phyloP scores from a whole-genome alignment of 1,139 yeast species.

The Nakaseomyces glabratus region DNA sequence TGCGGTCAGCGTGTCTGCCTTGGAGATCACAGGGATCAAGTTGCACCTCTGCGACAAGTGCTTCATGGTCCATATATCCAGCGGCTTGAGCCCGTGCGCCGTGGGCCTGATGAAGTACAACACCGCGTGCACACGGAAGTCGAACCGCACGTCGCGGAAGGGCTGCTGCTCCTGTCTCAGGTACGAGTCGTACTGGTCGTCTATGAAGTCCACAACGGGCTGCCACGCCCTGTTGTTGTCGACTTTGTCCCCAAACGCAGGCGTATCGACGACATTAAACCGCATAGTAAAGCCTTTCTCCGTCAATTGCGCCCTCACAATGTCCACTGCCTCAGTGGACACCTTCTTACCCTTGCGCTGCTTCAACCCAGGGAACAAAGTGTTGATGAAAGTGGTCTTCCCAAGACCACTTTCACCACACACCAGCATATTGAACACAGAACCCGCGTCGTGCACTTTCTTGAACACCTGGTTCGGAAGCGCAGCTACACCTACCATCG shows the following conservation, averaged over 20 bases:
- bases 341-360: conserved; percentile 45
- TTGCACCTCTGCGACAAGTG: conserved; percentile 81
- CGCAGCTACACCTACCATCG: too few relatives aligned
- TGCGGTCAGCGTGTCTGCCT: conserved; percentile 85
- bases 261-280: conserved; percentile 87
- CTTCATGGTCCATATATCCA: conserved; percentile 91
- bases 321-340: conserved; percentile 86
- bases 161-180: conserved; percentile 99
- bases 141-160: conserved; percentile 54
- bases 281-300: conserved; percentile 84
- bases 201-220: conserved; percentile 85
- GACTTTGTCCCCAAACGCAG: conserved; percentile 96
- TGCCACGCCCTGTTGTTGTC: conserved; percentile 91
- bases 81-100: conserved; percentile 87
- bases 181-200: conserved; percentile 90
- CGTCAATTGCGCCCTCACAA: conserved; percentile 83
- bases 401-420: conserved; percentile 96
- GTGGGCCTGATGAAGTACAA: conserved; percentile 92
- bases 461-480: conserved; percentile 94
- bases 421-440: conserved; percentile 84
- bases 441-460: conserved; percentile 81
- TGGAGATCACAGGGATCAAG: conserved; percentile 90
- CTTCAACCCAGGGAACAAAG: conserved; percentile 57
- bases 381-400: conserved; percentile 88
- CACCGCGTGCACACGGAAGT: conserved; percentile 91